Evolutionary conservation across 225 moss, liverwort and hornwort genomes (phyloP), one percentile per base, ranked within the genome.

Genomic region (Ulota crispa): DNA sequence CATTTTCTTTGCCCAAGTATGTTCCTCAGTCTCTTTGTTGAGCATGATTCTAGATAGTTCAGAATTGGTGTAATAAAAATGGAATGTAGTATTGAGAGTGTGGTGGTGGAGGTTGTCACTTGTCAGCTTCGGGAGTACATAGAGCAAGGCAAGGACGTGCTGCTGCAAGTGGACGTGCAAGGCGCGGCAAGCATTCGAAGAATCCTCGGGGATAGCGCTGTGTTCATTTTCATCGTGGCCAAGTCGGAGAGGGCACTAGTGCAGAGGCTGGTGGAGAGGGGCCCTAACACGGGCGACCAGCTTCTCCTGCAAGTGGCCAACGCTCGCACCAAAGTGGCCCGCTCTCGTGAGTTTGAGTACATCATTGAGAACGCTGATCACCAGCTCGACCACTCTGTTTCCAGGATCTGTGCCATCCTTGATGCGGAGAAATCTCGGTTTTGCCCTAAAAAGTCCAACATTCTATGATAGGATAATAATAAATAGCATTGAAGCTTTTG

Each of bases 271-370:
- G 64, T 79, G 4, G 69, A 81, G 20, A 42, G 81, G 18, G 84
- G 75, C 27, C 78, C 81, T 1, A 71, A 90, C 53, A 78, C 72
- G 2, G 34, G 74, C 0, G 78, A 81, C 7, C 74, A 88, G 72
- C 70, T 87, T 18, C 14, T 77, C 3, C 32, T 74, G 43, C 31
- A 80, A 28, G 75, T 77, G 61, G 77, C 80, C 8, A 78, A 75
- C 15, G 81, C 82, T 6, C 8, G 63, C n/a, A 72, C 87, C n/a
- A 84, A 87, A 65, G 68, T 86, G 41, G 39, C 63, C 31, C 8
- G 74, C 47, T 56, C 73, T 24, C 37, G 23, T 7, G 42, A 73
- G 54, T 81, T 83, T 31, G 82, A 85, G 23, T 86, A 68, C 19
- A 76, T 82, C 6, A 63, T 80, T 3, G 76, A 80, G 75, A 87